phyloP scores from a whole-genome alignment of 148 eudicot genomes.

The Vaccinium darrowii region DNA sequence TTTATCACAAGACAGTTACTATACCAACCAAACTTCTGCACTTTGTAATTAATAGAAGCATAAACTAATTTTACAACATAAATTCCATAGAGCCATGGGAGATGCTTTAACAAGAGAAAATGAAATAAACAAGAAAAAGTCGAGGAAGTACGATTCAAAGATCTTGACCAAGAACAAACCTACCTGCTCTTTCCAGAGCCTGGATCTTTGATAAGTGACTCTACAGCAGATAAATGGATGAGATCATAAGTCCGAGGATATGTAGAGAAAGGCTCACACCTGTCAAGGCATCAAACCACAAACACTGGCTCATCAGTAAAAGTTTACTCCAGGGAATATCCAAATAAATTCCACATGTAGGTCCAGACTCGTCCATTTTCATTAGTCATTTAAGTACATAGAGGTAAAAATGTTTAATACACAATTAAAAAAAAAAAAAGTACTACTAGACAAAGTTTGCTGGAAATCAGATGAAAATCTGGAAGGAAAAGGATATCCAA shows the following conservation, averaged over 20 bases:
- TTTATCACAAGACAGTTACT: not conserved
- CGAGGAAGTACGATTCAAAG: not conserved
- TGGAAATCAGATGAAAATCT: not conserved
- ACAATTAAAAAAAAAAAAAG: not conserved
- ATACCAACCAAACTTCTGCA: not conserved
- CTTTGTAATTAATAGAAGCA: not conserved
- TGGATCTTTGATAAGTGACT: slow-evolving; percentile 71
- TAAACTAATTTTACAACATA: not conserved
- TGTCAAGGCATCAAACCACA: slow-evolving; percentile 32
- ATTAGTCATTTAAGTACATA: not conserved
- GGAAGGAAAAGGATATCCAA: not conserved
- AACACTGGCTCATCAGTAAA: slow-evolving; percentile 1
- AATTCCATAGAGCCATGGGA: not conserved
- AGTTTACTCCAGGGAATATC: not conserved
- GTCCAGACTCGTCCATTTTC: not conserved
- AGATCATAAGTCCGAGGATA: slow-evolving; percentile 97
- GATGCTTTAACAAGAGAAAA: not conserved
- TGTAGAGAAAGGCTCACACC: slow-evolving; percentile 99
- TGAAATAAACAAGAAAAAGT: slow-evolving; percentile 1
- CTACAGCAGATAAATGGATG: slow-evolving; percentile 73
- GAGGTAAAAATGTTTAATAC: not conserved
- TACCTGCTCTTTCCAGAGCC: slow-evolving; percentile 79
- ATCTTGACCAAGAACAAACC: not conserved
- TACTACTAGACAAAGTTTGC: not conserved
- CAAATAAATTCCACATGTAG: not conserved